Percentiles rank a stretch among this genome's conserved stretches.
phyloP scores from a whole-genome alignment of 345 rosid genomes.

The Euphorbia lathyris region DNA sequence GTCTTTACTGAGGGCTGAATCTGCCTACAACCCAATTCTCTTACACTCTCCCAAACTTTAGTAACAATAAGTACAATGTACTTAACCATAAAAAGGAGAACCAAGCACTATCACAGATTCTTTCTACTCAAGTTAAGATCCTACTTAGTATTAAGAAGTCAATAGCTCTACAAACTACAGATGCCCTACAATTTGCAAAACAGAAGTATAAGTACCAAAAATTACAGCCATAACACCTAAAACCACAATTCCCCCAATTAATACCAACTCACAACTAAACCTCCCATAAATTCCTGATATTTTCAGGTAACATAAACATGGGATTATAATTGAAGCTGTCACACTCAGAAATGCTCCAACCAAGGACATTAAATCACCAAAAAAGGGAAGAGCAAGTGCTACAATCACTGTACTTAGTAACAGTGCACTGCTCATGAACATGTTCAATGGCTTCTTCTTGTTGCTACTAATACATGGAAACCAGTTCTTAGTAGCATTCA shows the following conservation, averaged over 20 bases:
- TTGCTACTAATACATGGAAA: conserved; percentile 10
- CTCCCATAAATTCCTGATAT: conserved; percentile 13
- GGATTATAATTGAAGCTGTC: conserved; percentile 17
- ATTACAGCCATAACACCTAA: conserved; percentile 11
- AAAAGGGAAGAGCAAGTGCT: conserved; percentile 24
- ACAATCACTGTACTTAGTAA: conserved; percentile 19
- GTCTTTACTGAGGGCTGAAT: too few species aligned
- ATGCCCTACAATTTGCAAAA: conserved; percentile 12
- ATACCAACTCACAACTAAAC: conserved; percentile 12
- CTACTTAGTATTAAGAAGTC: too few species aligned
- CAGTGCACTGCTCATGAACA: conserved; percentile 14
- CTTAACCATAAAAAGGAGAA: too few species aligned
- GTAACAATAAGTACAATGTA: too few species aligned
- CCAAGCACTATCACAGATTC: background rate
- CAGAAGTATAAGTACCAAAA: conserved; percentile 22
- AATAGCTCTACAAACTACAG: background rate
- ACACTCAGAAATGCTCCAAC: conserved; percentile 29
- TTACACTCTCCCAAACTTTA: too few species aligned
- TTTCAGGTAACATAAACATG: conserved; percentile 24
- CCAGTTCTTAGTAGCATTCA: conserved; percentile 14
- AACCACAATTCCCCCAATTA: background rate
- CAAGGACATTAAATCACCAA: conserved; percentile 19
- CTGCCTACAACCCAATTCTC: too few species aligned
- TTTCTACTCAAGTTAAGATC: too few species aligned
- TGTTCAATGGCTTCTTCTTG: conserved; percentile 4